A percentile compares a stretch with the other conserved stretches of the same genome.
These are phyloP conservation scores for Pythium biforme DNA, from an alignment of 352 stramenopile species.

Conservation along the genomic window DNA sequence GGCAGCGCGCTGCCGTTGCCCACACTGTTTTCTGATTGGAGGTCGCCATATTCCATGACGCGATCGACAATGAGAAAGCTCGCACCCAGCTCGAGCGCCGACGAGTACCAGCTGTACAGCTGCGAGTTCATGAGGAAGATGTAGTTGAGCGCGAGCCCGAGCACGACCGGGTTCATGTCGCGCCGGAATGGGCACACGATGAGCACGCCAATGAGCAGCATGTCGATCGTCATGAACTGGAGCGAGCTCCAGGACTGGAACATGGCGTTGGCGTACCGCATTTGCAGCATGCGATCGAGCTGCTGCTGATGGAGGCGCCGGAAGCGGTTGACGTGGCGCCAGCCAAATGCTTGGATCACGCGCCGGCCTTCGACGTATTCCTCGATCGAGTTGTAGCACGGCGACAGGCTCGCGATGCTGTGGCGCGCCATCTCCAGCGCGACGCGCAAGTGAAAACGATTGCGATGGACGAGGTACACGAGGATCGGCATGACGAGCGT, in stretches of 20 bases:
- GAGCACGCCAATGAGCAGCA: conserved; percentile 21
- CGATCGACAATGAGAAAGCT: conserved; percentile 25
- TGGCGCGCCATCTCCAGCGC: conserved; percentile 25
- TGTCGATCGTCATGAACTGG: conserved; percentile 26
- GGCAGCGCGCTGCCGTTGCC: background rate
- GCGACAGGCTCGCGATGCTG: conserved; percentile 17
- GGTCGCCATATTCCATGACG: conserved; percentile 20
- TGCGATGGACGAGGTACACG: conserved; percentile 35
- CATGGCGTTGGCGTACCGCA: conserved; percentile 18
- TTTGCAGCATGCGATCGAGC: conserved; percentile 22
- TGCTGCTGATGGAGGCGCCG: conserved; percentile 19
- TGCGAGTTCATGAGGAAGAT: conserved; percentile 29
- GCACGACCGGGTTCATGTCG: conserved; percentile 40
- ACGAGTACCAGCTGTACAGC: conserved; percentile 36
- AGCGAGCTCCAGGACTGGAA: conserved; percentile 22
- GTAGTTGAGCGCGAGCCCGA: conserved; percentile 78
- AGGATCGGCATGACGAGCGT: conserved; percentile 70
- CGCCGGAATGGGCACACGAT: conserved; percentile 18
- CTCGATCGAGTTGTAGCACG: conserved; percentile 29
- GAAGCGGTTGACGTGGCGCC: conserved; percentile 14
- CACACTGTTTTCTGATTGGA: conserved; percentile 4
- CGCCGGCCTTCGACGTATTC: conserved; percentile 24
- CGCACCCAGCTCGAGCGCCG: conserved; percentile 56
- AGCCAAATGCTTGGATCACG: conserved; percentile 26
- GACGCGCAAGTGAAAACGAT: conserved; percentile 20